Evolutionary conservation across 208 protist species (phyloP), one percentile per base, ranked within the genome.

Genomic region (Trypanosoma mega): DNA sequence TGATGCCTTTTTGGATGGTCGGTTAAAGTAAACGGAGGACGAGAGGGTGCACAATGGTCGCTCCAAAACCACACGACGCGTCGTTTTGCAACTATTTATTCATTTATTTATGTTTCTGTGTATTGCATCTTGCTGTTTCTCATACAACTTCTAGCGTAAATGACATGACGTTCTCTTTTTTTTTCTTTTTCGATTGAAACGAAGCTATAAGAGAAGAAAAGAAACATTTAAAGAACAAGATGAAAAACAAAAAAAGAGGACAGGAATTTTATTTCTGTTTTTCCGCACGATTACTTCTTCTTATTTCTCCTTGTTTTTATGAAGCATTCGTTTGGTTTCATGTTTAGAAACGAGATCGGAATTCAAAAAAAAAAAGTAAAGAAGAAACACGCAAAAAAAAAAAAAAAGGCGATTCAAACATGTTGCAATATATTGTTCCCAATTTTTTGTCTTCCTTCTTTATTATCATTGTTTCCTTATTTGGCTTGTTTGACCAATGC

Each of bases 1-100:
- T 65, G 84, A 91, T 64, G 75, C 79, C 7, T 91, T 91, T 56
- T 67, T 90, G 20, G 72, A 85, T 14, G 68, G 72, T 18, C 75
- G 51, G 6, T 53, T 72, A 33, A 33, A 11, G 16, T 54, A 66
- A 34, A 65, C 31, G 27, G n/a, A 8, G 18, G 20, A 29, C 30
- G 6, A 11, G 27, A 57, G 51, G n/a, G n/a, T n/a, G n/a, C n/a
- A n/a, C n/a, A n/a, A n/a, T n/a, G 45, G 45, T 23, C 18, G 27
- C 11, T 26, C 45, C 27, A 37, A 34, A 55, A 53, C 16, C 26
- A 11, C 5, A 26, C 3, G 4, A 31, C 16, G 16, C 9, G 29
- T 24, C 11, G n/a, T 36, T 62, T 53, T 62, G 29, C 51, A 39
- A 39, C 8, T 6, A 12, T 12, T 39, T 39, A n/a, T n/a, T n/a